These are phyloP conservation scores for Fusarium nisikadoi DNA, from an alignment of 2,329 filamentous ascomycete genomes.

Conservation along the genomic window DNA sequence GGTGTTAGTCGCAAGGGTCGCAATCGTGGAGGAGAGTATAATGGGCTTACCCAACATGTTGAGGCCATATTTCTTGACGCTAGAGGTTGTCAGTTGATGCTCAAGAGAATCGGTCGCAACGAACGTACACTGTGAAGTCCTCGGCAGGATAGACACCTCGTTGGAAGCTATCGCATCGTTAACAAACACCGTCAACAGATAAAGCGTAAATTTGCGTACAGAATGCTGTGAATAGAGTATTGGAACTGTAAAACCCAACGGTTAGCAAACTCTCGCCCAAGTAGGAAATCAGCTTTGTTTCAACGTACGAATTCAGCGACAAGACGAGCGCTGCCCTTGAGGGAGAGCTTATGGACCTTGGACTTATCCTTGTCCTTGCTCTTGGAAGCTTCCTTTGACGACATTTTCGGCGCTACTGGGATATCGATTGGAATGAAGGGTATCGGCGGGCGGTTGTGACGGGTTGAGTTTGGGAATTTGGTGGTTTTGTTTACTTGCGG, in stretches of 20 bases:
- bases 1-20: conserved; percentile 14
- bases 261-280: conserved; percentile 28
- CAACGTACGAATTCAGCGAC: conserved; percentile 91
- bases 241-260: conserved; percentile 73
- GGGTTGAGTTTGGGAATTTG: conserved; percentile 3
- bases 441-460: neutral
- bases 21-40: rapidly evolving
- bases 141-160: conserved; percentile 88
- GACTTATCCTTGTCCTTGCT: conserved; percentile 72
- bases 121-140: conserved; percentile 87
- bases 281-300: conserved; percentile 42
- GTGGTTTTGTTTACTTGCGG: conserved; percentile 45
- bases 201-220: conserved; percentile 62
- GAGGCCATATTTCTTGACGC: conserved; percentile 98
- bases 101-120: neutral
- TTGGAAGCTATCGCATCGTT: conserved; percentile 74
- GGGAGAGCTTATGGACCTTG: conserved; percentile 93
- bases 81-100: conserved; percentile 28
- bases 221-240: conserved; percentile 97
- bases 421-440: neutral
- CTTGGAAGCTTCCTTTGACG: conserved; percentile 47
- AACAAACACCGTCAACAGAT: neutral
- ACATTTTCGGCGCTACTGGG: conserved; percentile 36
- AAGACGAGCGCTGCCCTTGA: conserved; percentile 85
- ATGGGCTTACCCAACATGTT: conserved; percentile 82